Base-by-base conservation (phyloP, 2,329 filamentous ascomycete genomes). In the Fusarium denticulatum region DNA sequence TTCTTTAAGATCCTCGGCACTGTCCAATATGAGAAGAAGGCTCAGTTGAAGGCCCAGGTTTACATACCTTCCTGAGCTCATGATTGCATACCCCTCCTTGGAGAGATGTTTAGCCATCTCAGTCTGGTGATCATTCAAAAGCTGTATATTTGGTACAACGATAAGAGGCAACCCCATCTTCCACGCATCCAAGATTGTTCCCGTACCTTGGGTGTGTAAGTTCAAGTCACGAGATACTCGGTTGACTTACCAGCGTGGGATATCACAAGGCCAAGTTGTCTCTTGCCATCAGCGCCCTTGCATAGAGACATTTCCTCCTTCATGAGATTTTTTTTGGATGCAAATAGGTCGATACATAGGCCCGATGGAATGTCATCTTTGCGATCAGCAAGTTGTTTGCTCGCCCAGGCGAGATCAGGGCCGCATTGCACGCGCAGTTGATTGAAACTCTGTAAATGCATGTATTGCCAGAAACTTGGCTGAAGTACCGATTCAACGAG, bases 71-170 rank as follows among this genome's bases (percentile, higher is more conserved):
- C 94, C 83, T 60, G 87, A 85, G 16, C 92, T 93, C 76, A 91
- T 88, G n/a, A 95, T 86, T 6, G 94, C 90, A 82, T 97, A 97
- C 30, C 92, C 92, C 74, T 94, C 89, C 30, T 86, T 84, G 37
- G 92, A 89, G 64, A 98, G 88, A 74, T 94, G 91, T 56, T 91
- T 86, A 2, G 96, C 96, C 61, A 99, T 88, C 81, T 98, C 94
- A 26, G 90, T 88, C 82, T 99, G 96, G 80, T 99, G 96, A 78
- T 99, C 96, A 79, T 97, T 91, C 76, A 97, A 88, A 1, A 99
- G 88, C 12, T 86, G 86, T 4, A 90, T 88, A 81, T 99, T 99
- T 6, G 96, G 93, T 6, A 99, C 95, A 2, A 97, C 94, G 56
- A 99, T 88, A n/a, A 98, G 85, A 6, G 94, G 92, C 0, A 95